Evolutionary conservation across 768 basidiomycete genomes (phyloP).

Genomic region (Dictyophora rubrovolvata): DNA sequence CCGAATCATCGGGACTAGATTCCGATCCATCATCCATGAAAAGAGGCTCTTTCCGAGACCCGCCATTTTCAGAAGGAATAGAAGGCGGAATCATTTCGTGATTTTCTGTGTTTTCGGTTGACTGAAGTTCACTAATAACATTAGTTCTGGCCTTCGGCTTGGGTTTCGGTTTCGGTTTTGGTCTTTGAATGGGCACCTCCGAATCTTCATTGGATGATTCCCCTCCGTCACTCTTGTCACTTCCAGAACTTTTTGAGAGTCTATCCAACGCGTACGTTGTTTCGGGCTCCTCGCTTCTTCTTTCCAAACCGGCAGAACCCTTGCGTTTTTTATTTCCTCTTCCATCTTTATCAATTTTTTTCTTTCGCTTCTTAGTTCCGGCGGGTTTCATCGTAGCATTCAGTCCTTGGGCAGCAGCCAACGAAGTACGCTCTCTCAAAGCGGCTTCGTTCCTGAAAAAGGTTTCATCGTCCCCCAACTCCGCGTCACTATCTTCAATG

Average conservation of each 20-base stretch:
- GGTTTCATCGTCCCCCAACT: constrained; percentile 67
- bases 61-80: neutral
- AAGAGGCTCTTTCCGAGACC: neutral
- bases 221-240: neutral
- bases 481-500: constrained; percentile 84
- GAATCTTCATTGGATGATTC: neutral
- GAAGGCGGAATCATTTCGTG: neutral
- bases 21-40: neutral
- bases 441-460: constrained; percentile 72
- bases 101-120: no score
- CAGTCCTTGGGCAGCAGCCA: constrained; percentile 32
- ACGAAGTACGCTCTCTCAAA: constrained; percentile 40
- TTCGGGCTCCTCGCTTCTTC: neutral
- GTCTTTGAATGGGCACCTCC: neutral
- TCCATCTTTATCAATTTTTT: constrained; percentile 28
- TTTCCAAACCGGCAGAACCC: constrained; percentile 5
- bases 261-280: neutral
- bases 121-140: no score
- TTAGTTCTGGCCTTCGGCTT: neutral
- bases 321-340: constrained; percentile 31
- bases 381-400: constrained; percentile 36
- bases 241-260: neutral
- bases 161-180: neutral
- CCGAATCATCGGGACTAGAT: neutral
- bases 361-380: constrained; percentile 52